phyloP scores from a whole-genome alignment of 352 stramenopile genomes.

The Globisporangium middletonii region DNA sequence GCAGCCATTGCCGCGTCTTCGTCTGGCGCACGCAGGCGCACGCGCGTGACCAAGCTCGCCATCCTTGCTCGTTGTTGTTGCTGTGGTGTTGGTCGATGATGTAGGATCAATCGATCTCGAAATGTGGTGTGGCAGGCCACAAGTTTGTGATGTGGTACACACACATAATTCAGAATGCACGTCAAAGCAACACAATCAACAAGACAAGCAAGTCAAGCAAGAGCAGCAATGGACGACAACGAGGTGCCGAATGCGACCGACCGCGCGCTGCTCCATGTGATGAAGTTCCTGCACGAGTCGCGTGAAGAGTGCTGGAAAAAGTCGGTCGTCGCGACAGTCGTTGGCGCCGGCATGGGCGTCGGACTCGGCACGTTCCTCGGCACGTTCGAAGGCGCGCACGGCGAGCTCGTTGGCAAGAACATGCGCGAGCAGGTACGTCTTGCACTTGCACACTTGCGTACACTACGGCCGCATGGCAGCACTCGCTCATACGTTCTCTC shows the following conservation, averaged over 20 bases:
- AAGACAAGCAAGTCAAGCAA: constrained; percentile 9
- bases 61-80: not conserved
- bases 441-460: not conserved
- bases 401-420: constrained; percentile 76
- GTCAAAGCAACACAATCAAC: not conserved
- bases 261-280: constrained; percentile 31
- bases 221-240: constrained; percentile 9
- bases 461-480: not conserved
- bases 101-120: too few relatives aligned
- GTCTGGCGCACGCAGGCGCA: constrained; percentile 60
- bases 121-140: too few relatives aligned
- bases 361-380: constrained; percentile 81
- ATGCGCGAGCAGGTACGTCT: constrained; percentile 76
- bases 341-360: constrained; percentile 70
- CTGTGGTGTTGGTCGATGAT: too few relatives aligned
- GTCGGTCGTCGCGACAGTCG: constrained; percentile 67
- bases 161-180: not conserved
- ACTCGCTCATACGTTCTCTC: not conserved
- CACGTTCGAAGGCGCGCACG: constrained; percentile 84
- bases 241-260: constrained; percentile 23
- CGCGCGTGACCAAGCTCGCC: constrained; percentile 31
- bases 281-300: constrained; percentile 77
- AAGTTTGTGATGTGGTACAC: too few relatives aligned
- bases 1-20: constrained; percentile 19
- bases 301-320: constrained; percentile 83